These are phyloP conservation scores for Haplosporangium gracile DNA, from an alignment of 192 early-diverging fungal species.

Conservation along the genomic window DNA sequence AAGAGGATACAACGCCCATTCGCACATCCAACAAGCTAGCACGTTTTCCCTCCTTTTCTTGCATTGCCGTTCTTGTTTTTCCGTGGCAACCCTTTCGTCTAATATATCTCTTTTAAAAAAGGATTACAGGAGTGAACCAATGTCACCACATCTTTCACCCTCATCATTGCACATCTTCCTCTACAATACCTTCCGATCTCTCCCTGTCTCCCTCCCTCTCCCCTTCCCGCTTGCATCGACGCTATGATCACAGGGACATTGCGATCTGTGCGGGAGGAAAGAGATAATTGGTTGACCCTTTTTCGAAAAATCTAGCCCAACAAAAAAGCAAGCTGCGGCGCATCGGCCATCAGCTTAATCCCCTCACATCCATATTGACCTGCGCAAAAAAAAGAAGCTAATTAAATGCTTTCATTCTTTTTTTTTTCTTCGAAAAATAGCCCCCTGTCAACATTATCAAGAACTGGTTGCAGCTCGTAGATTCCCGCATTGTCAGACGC, in stretches of 20 bases:
- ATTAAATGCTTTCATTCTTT: background rate
- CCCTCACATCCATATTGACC: background rate
- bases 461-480: constrained; percentile 80
- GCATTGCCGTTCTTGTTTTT: background rate
- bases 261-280: constrained; percentile 18
- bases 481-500: constrained; percentile 61
- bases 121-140: background rate
- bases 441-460: constrained; percentile 78
- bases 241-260: background rate
- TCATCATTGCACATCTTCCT: background rate
- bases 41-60: background rate
- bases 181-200: background rate
- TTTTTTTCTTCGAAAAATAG: constrained; percentile 22
- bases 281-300: background rate
- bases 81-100: background rate
- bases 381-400: background rate
- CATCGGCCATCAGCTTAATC: background rate
- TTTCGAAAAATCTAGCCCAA: background rate
- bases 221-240: background rate
- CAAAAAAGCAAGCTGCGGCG: background rate
- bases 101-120: background rate
- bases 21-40: background rate
- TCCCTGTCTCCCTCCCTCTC: background rate
- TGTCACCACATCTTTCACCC: background rate
- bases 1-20: background rate